Conservation (phyloP, 805 yeast species). For the Hanseniaspora lachancei region DNA sequence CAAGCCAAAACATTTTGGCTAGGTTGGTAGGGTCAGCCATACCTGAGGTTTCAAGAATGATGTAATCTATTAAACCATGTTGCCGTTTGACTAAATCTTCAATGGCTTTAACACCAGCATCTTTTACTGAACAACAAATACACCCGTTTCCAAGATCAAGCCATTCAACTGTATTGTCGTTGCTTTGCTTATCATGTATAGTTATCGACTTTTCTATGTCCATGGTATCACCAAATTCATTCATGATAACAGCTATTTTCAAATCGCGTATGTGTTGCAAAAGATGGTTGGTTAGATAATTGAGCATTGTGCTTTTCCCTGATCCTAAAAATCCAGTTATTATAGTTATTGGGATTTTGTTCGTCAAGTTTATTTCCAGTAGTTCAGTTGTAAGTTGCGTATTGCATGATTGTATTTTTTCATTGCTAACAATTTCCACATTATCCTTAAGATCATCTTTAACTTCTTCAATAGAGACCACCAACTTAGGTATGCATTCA, state of each 20-base stretch:
- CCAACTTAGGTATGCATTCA: conserved; percentile 25
- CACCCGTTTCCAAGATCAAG: conserved; percentile 93
- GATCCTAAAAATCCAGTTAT: conserved; percentile 92
- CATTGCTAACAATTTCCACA: conserved; percentile 22
- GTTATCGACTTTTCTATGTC: conserved; percentile 81
- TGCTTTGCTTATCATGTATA: conserved; percentile 35
- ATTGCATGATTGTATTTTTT: conserved; percentile 23
- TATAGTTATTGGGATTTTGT: conserved; percentile 76
- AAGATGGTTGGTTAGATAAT: conserved; percentile 49
- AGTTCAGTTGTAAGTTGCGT: conserved; percentile 16
- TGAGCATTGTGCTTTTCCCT: conserved; percentile 80
- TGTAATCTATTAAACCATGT: conserved; percentile 69
- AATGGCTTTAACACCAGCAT: conserved; percentile 86
- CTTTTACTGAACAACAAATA: conserved; percentile 89
- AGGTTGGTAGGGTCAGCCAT: conserved; percentile 97
- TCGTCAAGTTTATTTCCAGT: neutral
- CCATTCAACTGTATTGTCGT: conserved; percentile 72
- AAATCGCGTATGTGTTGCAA: conserved; percentile 28
- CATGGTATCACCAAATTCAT: conserved; percentile 84
- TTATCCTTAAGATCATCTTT: conserved; percentile 19
- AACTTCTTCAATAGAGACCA: conserved; percentile 23
- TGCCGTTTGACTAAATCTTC: conserved; percentile 67
- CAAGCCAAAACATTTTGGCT: conserved; percentile 95
- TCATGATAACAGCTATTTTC: conserved; percentile 76
- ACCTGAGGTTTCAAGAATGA: conserved; percentile 89